These are phyloP conservation scores for Cystobasidium sp. DNA, from an alignment of 1,284 basidiomycete genomes.

Conservation along the genomic window DNA sequence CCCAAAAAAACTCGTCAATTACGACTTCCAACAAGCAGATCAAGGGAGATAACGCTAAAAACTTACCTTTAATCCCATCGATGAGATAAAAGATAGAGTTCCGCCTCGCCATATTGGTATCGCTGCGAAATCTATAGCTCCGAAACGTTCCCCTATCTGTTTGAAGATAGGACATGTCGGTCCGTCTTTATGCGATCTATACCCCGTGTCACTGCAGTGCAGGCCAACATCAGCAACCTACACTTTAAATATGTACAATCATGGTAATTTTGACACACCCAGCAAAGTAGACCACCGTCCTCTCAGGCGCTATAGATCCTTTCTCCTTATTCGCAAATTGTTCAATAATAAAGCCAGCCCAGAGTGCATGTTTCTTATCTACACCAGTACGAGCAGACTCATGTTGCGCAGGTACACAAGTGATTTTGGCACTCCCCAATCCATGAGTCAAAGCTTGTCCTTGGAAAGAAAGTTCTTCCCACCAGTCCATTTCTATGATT, in stretches of 20 bases:
- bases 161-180: constrained; percentile 44
- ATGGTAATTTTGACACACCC: constrained; percentile 18
- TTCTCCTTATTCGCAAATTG: constrained; percentile 30
- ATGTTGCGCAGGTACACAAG: constrained; percentile 55
- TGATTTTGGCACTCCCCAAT: constrained; percentile 41
- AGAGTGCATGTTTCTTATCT: constrained; percentile 51
- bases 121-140: constrained; percentile 52
- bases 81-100: constrained; percentile 51
- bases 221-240: not conserved
- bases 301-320: constrained; percentile 6
- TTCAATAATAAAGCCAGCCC: constrained; percentile 55
- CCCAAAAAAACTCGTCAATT: no score
- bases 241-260: not conserved
- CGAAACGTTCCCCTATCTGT: constrained; percentile 52
- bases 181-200: constrained; percentile 24
- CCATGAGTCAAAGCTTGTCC: constrained; percentile 26
- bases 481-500: constrained; percentile 54
- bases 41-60: no score
- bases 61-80: constrained; percentile 48
- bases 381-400: constrained; percentile 51
- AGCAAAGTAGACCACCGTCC: constrained; percentile 48
- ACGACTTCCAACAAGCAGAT: no score
- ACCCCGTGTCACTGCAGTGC: constrained; percentile 37
- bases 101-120: constrained; percentile 56
- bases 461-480: constrained; percentile 48